phyloP scores from a whole-genome alignment of 176 grass and related monocot genomes.

The Dactylis glomerata region DNA sequence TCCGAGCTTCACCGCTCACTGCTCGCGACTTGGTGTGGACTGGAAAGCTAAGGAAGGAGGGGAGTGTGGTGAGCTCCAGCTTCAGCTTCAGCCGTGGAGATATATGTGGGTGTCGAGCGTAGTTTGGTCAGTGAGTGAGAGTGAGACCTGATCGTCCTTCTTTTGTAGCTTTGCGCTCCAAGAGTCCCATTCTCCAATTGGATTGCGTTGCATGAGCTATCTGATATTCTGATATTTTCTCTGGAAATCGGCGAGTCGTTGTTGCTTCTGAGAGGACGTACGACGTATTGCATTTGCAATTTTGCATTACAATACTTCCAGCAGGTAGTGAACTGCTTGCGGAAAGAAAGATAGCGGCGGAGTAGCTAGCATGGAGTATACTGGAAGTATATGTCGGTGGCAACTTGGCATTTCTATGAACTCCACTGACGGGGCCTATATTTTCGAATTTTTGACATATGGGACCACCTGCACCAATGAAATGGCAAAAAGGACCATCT shows the following conservation, averaged over 20 bases:
- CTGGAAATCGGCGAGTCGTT: background rate
- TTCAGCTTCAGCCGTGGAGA: background rate
- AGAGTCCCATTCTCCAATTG: background rate
- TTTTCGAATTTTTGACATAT: background rate
- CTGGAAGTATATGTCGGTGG: background rate
- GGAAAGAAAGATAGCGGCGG: background rate
- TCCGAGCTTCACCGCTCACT: background rate
- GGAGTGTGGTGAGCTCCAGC: constrained; percentile 16
- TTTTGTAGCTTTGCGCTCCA: background rate
- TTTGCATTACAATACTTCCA: background rate
- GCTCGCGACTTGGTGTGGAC: constrained; percentile 4
- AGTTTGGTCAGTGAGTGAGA: background rate
- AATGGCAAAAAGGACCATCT: too few relatives aligned
- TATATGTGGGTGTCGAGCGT: background rate
- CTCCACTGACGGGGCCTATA: background rate
- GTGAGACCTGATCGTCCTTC: background rate
- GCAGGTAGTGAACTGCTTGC: background rate
- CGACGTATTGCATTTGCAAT: background rate
- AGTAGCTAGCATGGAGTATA: background rate
- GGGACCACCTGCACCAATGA: too few relatives aligned
- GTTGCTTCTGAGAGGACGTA: background rate
- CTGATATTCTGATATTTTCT: background rate
- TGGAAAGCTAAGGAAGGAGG: background rate
- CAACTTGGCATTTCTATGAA: background rate
- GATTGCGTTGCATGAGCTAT: background rate